phyloP scores from a whole-genome alignment of 2,329 filamentous ascomycete species.

The Cladosporium halotolerans region DNA sequence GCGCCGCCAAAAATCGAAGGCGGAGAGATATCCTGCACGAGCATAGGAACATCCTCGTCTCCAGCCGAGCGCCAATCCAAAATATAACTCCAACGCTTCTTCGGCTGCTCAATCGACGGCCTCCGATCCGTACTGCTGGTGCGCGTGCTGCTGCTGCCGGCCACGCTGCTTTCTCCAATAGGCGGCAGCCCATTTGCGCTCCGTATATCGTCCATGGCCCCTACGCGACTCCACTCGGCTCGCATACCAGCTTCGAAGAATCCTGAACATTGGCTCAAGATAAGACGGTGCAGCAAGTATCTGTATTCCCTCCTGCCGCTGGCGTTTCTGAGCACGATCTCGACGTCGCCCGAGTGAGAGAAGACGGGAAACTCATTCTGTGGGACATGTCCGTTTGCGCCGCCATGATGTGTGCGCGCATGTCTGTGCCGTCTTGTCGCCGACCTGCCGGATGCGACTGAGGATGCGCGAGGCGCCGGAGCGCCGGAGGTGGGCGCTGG shows the following conservation, averaged over 20 bases:
- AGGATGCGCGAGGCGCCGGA: conserved; percentile 46
- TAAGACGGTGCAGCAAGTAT: conserved; percentile 82
- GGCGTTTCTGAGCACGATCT: conserved; percentile 64
- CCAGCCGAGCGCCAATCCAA: conserved; percentile 66
- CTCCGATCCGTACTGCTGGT: conserved; percentile 35
- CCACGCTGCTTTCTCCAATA: conserved; percentile 46
- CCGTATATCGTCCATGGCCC: conserved; percentile 1
- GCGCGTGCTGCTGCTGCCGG: conserved; percentile 29
- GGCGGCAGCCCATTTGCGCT: conserved; percentile 43
- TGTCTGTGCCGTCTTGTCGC: conserved; percentile 61
- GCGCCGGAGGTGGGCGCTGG: conserved; percentile 17
- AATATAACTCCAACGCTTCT: conserved; percentile 77
- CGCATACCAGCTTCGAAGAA: conserved; percentile 72
- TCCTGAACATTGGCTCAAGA: conserved; percentile 80
- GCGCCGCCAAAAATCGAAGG: conserved; percentile 25
- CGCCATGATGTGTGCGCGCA: conserved; percentile 74
- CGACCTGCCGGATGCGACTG: conserved; percentile 56
- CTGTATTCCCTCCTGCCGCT: conserved; percentile 66
- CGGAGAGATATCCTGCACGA: conserved; percentile 13
- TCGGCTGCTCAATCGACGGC: conserved; percentile 33
- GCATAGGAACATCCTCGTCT: conserved; percentile 52
- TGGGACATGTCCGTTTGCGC: conserved; percentile 51
- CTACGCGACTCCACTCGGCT: conserved; percentile 25
- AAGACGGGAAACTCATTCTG: conserved; percentile 94
- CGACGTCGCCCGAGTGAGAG: conserved; percentile 83